These are phyloP conservation scores for Oemleria cerasiformis DNA, from an alignment of 306 rosid genomes.

Conservation along the genomic window DNA sequence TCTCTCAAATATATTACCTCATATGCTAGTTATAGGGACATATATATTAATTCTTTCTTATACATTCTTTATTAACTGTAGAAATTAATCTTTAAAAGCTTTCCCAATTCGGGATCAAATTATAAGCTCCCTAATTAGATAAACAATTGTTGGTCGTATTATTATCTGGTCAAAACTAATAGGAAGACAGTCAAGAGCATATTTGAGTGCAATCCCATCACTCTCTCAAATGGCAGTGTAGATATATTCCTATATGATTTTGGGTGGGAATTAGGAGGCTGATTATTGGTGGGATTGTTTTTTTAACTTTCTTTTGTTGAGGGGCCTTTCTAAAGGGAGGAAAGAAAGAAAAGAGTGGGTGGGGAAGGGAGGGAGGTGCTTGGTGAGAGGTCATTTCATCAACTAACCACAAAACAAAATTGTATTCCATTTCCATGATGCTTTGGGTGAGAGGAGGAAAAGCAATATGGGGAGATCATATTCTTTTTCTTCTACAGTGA, in stretches of 20 bases:
- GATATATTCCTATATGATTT: slow-evolving; percentile 29
- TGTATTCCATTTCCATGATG: slow-evolving; percentile 50
- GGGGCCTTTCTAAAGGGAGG: slow-evolving; percentile 13
- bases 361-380: slow-evolving; percentile 25
- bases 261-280: slow-evolving; percentile 28
- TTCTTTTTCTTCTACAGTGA: slow-evolving; percentile 30
- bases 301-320: not conserved
- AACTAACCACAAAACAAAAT: slow-evolving; percentile 50
- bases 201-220: slow-evolving; percentile 65
- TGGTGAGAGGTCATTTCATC: slow-evolving; percentile 75
- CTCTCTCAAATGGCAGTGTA: slow-evolving; percentile 25
- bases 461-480: slow-evolving; percentile 41
- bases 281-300: slow-evolving; percentile 20
- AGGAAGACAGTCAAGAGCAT: slow-evolving; percentile 53
- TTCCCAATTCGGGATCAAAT: slow-evolving; percentile 39
- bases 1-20: no score
- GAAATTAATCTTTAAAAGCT: slow-evolving; percentile 7
- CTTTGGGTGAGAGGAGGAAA: slow-evolving; percentile 38
- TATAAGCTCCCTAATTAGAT: slow-evolving; percentile 14
- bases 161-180: slow-evolving; percentile 51
- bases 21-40: no score
- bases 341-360: slow-evolving; percentile 25
- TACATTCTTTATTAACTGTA: not conserved
- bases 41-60: no score
- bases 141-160: slow-evolving; percentile 26